Evolutionary conservation across 2,329 filamentous ascomycete species (phyloP), one percentile per base, ranked within the genome.

Genomic region (Cucurbitaria berberidis): DNA sequence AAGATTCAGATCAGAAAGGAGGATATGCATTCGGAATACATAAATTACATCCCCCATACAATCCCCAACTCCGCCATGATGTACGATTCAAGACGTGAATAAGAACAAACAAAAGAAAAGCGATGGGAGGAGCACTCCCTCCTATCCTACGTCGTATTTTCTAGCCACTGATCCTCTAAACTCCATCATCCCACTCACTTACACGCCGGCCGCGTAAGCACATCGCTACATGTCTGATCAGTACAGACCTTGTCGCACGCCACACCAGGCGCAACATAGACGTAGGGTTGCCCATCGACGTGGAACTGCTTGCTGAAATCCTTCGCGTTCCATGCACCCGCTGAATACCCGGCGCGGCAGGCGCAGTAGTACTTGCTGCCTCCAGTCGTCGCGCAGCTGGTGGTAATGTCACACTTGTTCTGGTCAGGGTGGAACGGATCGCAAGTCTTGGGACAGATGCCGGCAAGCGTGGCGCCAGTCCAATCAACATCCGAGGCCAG

Each of bases 301-400:
- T 62, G 60, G 50, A 69, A 68, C 58, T 70, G 67, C 55, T 63
- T 62, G 38, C 48, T 57, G 48, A 69, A 69, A 43, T 72, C 62
- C 59, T 64, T 67, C 5, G 59, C 52, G 38, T 62, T 62, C 42
- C 48, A 62, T 7, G 30, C 51, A 27, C 63, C 60, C 2, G 57
- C 46, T 35, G 60, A 56, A 51, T 49, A 70, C 1, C 68, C 69
- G 19, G 67, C 67, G 18, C 66, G 47, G 59, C 68, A 72, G 3
- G 64, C 64, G 38, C 69, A 70, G 53, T 68, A 67, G 56, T 67
- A 63, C 27, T 63, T 63, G 47, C 51, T 59, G 5, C 61, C 65
- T 4, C 64, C 63, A 10, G 62, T 62, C 0, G 64, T 67, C 0
- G 57, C 47, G 48, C 68, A 70, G 27, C 60, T 54, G 0, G 66